Evolutionary conservation across 1,284 basidiomycete genomes (phyloP).

Genomic region (Peniophora sp.): DNA sequence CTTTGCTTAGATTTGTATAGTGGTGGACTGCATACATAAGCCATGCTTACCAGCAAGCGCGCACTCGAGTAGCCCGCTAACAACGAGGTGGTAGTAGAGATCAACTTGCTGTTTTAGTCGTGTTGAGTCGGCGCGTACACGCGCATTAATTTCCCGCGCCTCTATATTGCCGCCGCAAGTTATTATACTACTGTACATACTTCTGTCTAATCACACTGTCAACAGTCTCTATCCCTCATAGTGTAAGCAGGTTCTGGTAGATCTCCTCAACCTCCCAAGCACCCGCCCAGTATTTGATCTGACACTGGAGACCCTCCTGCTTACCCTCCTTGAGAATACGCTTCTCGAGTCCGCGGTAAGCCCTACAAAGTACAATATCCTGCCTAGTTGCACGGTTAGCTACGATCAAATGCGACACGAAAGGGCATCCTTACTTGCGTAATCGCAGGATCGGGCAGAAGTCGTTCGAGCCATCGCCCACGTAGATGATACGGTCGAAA

Average conservation of each 20-base stretch:
- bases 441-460: constrained; percentile 88
- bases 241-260: constrained; percentile 34
- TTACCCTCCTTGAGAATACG: constrained; percentile 68
- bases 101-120: no score
- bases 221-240: no score
- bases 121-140: no score
- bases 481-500: constrained; percentile 82
- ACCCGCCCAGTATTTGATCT: constrained; percentile 80
- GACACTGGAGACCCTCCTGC: constrained; percentile 55
- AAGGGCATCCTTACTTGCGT: constrained; percentile 42
- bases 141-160: no score
- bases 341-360: constrained; percentile 66
- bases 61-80: no score
- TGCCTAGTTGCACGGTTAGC: constrained; percentile 36
- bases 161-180: no score
- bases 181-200: no score
- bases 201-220: no score
- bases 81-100: no score
- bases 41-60: no score
- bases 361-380: constrained; percentile 74
- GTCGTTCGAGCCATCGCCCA: constrained; percentile 95
- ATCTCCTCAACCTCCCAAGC: constrained; percentile 93
- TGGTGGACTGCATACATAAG: no score
- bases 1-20: no score
- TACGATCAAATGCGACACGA: background rate